phyloP scores from a whole-genome alignment of 352 stramenopile species.

The Discostella stelligera region DNA sequence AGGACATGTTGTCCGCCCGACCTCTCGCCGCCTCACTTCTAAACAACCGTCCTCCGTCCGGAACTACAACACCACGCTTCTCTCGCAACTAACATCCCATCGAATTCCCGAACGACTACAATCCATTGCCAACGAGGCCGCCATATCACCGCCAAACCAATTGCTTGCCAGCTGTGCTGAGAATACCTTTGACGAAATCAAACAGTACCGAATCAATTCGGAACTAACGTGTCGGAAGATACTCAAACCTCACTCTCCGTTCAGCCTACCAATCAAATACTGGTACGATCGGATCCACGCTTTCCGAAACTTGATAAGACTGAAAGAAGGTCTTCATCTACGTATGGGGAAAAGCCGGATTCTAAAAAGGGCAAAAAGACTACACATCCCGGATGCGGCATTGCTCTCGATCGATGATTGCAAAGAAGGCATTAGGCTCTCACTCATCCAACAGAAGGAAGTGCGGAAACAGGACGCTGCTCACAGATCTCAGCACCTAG shows the following conservation, averaged over 20 bases:
- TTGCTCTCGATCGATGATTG: neutral
- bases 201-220: neutral
- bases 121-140: neutral
- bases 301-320: neutral
- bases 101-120: neutral
- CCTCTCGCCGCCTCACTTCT: neutral
- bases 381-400: neutral
- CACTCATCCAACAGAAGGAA: neutral
- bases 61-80: neutral
- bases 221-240: constrained; percentile 24
- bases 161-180: neutral
- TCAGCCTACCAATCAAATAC: constrained; percentile 3
- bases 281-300: neutral
- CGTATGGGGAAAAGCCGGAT: neutral
- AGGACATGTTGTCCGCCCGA: neutral
- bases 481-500: neutral
- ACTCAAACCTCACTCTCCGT: constrained; percentile 9
- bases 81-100: neutral
- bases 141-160: neutral
- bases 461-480: neutral
- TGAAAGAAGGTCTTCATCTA: constrained; percentile 6
- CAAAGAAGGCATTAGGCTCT: neutral
- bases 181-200: neutral
- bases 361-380: too few species aligned
- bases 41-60: neutral